These are phyloP conservation scores for Fusarium protoensiforme DNA, from an alignment of 2,329 filamentous ascomycete genomes.

Conservation along the genomic window DNA sequence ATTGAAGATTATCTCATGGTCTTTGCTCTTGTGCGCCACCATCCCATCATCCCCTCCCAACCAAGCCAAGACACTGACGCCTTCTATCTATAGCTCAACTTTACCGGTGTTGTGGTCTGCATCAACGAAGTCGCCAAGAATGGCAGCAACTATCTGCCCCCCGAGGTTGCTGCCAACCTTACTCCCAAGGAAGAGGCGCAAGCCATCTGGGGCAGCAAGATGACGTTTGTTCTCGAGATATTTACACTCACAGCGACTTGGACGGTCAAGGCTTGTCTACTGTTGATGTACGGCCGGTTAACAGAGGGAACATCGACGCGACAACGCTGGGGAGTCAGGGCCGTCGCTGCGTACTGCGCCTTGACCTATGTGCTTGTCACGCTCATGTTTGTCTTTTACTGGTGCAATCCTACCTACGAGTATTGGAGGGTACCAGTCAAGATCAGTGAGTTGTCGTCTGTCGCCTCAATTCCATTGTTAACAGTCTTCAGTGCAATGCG, in stretches of 20 bases:
- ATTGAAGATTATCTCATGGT: slow-evolving; percentile 69
- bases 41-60: too few relatives aligned
- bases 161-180: slow-evolving; percentile 52
- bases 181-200: slow-evolving; percentile 53
- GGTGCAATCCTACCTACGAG: slow-evolving; percentile 63
- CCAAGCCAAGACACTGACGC: too few relatives aligned
- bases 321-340: slow-evolving; percentile 53
- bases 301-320: slow-evolving; percentile 49
- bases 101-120: slow-evolving; percentile 55
- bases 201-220: slow-evolving; percentile 64
- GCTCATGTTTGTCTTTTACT: slow-evolving; percentile 62
- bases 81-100: slow-evolving; percentile 40
- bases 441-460: slow-evolving; percentile 38
- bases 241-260: slow-evolving; percentile 63
- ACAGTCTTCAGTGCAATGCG: slow-evolving; percentile 51
- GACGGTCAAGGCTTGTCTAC: slow-evolving; percentile 63
- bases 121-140: slow-evolving; percentile 55
- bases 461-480: not conserved
- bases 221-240: slow-evolving; percentile 64
- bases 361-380: slow-evolving; percentile 60
- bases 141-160: slow-evolving; percentile 58
- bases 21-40: slow-evolving; percentile 53
- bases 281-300: slow-evolving; percentile 64
- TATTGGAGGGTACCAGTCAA: slow-evolving; percentile 63
- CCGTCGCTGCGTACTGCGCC: slow-evolving; percentile 56